Evolutionary conservation across 1,139 yeast genomes (phyloP).

Genomic region (Debaryomyces psychrophilus): DNA sequence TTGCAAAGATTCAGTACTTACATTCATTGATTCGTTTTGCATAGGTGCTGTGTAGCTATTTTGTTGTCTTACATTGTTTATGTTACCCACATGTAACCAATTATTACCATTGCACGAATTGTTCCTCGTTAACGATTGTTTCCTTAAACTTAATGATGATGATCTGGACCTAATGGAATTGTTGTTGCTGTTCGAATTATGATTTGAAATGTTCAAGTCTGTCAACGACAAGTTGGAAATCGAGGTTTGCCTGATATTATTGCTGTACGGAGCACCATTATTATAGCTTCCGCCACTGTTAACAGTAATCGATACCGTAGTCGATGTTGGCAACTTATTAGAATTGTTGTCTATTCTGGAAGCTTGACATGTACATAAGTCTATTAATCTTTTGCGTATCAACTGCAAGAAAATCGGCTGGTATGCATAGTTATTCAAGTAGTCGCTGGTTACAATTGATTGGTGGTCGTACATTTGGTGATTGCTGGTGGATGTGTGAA

Average conservation of each 20-base stretch:
- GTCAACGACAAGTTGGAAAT: slow-evolving; percentile 47
- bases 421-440: slow-evolving; percentile 34
- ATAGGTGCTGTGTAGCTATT: slow-evolving; percentile 13
- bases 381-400: slow-evolving; percentile 46
- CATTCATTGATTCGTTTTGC: slow-evolving; percentile 28
- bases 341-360: slow-evolving; percentile 13
- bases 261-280: slow-evolving; percentile 10
- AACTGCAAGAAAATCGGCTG: slow-evolving; percentile 49
- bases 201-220: slow-evolving; percentile 42
- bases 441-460: slow-evolving; percentile 36
- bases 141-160: slow-evolving; percentile 40
- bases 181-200: slow-evolving; percentile 20
- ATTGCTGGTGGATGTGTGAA: slow-evolving; percentile 19
- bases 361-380: slow-evolving; percentile 35
- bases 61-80: slow-evolving; percentile 37
- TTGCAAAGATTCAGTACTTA: slow-evolving; percentile 48
- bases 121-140: slow-evolving; percentile 50
- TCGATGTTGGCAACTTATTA: slow-evolving; percentile 29
- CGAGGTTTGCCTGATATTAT: slow-evolving; percentile 34
- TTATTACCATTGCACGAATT: slow-evolving; percentile 41
- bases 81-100: slow-evolving; percentile 53
- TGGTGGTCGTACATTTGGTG: slow-evolving; percentile 38
- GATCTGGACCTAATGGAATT: slow-evolving; percentile 26
- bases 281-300: slow-evolving; percentile 10
- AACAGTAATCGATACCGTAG: slow-evolving; percentile 28